A percentile compares a stretch with the other conserved stretches of the same genome.
Evolutionary conservation across 768 basidiomycete species (phyloP).

Genomic region (Amanita rimosa): DNA sequence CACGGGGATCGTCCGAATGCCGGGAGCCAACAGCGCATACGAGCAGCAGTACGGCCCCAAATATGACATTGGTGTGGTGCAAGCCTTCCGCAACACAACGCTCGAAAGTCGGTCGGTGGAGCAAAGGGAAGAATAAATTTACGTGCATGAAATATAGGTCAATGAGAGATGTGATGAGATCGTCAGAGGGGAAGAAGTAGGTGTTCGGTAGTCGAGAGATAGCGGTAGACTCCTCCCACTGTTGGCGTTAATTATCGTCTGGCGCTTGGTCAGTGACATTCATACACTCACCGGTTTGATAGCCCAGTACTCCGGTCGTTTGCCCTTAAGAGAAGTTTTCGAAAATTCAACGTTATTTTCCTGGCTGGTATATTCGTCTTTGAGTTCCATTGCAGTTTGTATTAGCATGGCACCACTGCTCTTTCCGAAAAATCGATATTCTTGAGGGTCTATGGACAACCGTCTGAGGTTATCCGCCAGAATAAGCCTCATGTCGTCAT

Average conservation of each 20-base stretch:
- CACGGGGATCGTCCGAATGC: conserved; percentile 44
- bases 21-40: conserved; percentile 65
- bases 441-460: conserved; percentile 21
- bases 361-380: conserved; percentile 40
- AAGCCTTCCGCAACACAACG: conserved; percentile 32
- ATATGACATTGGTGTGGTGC: conserved; percentile 37
- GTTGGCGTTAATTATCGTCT: background rate
- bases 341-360: conserved; percentile 10
- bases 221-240: conserved; percentile 26
- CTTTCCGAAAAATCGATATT: conserved; percentile 43
- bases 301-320: conserved; percentile 27
- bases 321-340: conserved; percentile 9
- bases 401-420: conserved; percentile 45
- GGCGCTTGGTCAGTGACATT: background rate
- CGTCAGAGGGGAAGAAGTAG: conserved; percentile 37
- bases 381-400: conserved; percentile 44
- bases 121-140: conserved; percentile 53
- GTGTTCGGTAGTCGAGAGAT: conserved; percentile 7
- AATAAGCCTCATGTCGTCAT: conserved; percentile 22
- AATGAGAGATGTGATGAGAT: conserved; percentile 40
- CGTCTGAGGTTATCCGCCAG: conserved; percentile 24
- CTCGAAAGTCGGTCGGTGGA: conserved; percentile 66
- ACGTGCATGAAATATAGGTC: conserved; percentile 51
- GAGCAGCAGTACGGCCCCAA: conserved; percentile 51
- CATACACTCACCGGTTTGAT: conserved; percentile 19